Base-by-base conservation (phyloP, 1,284 basidiomycete species). In the Ustilago bromivora region DNA sequence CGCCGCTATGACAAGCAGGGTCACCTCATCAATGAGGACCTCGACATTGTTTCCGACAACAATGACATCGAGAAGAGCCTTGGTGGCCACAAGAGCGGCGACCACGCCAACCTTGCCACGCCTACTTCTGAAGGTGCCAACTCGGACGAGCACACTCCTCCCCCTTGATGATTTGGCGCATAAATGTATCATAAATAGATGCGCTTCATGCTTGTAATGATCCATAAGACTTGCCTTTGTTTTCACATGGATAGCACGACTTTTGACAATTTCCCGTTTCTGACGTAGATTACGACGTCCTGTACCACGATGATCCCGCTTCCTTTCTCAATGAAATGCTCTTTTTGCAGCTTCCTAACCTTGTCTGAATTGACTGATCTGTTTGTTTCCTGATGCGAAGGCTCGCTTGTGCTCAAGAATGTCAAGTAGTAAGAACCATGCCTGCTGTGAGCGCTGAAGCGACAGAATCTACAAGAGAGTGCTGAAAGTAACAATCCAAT, bases 1-100 rank as follows among this genome's bases (percentile, higher is more conserved):
- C 73, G 83, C 40, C 71, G 83, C 31, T 84, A 84, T 78, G 82
- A 84, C 75, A 71, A 60, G 51, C 52, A 77, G 35, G 83, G 83
- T 6, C 46, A 73, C 53, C 74, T 79, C 19, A 74, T 78, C 73
- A 73, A 72, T 65, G 76, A 76, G 65, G 66, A 72, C 28, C 61
- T 76, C 61, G 66, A 71, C 64, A 78, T 80, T 49, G 60, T 73
- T 31, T 38, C 34, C 32, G 65, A 68, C 57, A 55, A 71, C 41
- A 62, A 59, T 60, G 69, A 78, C 35, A 47, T 74, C 61, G 74
- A 76, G 47, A 73, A 77, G 66, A 51, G 51, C 47, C 13, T 41
- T 61, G 38, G 17, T 31, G 57, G 58, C 41, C n/a, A 35, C 53
- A 63, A 69, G 63, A 58, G n/a, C 32, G 57, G 57, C 57, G 57